These are phyloP conservation scores for Diaporthe amygdali DNA, from an alignment of 2,329 filamentous ascomycete species.

Conservation along the genomic window DNA sequence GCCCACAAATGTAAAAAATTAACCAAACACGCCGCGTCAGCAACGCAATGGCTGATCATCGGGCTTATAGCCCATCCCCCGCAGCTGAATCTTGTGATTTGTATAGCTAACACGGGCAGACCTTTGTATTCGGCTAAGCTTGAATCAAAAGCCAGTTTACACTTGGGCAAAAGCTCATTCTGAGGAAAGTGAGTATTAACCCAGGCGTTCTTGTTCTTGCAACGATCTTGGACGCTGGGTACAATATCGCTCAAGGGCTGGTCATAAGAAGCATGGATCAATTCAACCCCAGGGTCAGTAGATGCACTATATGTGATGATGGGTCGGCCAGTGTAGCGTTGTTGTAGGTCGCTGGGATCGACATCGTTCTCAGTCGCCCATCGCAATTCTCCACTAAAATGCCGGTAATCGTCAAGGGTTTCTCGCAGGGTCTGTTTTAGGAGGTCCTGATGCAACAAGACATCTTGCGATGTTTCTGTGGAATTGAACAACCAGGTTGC, in stretches of 20 bases:
- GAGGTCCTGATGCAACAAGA: not conserved
- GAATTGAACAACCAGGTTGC: slow-evolving; percentile 51
- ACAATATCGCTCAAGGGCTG: slow-evolving; percentile 35
- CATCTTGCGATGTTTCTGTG: slow-evolving; percentile 23
- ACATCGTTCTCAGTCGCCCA: slow-evolving; percentile 36
- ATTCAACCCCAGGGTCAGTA: slow-evolving; percentile 47
- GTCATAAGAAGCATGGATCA: slow-evolving; percentile 37
- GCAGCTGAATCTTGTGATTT: slow-evolving; percentile 45
- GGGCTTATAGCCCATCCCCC: slow-evolving; percentile 47
- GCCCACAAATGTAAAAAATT: slow-evolving; percentile 50
- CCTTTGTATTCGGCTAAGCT: slow-evolving; percentile 34
- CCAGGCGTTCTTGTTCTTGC: slow-evolving; percentile 36
- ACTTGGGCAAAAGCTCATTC: slow-evolving; percentile 37
- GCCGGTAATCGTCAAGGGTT: slow-evolving; percentile 45
- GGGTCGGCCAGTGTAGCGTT: slow-evolving; percentile 40
- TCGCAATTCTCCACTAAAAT: slow-evolving; percentile 47
- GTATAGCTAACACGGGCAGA: slow-evolving; percentile 39
- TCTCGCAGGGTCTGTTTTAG: slow-evolving; percentile 36
- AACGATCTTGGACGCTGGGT: slow-evolving; percentile 30
- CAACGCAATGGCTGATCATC: slow-evolving; percentile 48
- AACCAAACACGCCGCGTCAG: slow-evolving; percentile 48
- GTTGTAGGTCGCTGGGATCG: slow-evolving; percentile 27
- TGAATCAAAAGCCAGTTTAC: slow-evolving; percentile 38
- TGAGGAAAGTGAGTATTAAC: slow-evolving; percentile 41
- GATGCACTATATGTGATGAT: slow-evolving; percentile 41